A percentile compares a stretch with the other conserved stretches of the same genome.
phyloP scores from a whole-genome alignment of 1,284 basidiomycete species.

The Naganishia liquefaciens region DNA sequence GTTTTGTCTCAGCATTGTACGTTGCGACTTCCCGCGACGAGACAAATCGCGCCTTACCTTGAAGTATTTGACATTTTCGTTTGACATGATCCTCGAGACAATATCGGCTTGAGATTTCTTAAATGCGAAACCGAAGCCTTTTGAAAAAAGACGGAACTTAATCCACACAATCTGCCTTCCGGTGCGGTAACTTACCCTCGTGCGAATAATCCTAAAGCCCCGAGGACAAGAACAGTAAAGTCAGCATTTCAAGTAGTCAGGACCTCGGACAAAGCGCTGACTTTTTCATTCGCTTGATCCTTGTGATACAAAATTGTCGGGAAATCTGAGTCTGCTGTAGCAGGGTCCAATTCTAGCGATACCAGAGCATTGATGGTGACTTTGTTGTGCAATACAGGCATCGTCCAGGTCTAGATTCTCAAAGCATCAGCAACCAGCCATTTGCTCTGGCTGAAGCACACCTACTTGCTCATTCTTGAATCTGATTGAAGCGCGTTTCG shows the following conservation, averaged over 20 bases:
- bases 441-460: neutral
- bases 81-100: conserved; percentile 38
- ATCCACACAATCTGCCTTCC: too few species aligned
- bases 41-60: conserved; percentile 34
- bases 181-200: conserved; percentile 34
- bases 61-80: conserved; percentile 42
- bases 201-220: conserved; percentile 43
- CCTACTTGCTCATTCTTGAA: conserved; percentile 48
- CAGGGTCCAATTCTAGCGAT: conserved; percentile 42
- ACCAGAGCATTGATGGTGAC: conserved; percentile 47
- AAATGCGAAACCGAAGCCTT: conserved; percentile 43
- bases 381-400: conserved; percentile 43
- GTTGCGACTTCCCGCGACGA: neutral
- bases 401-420: conserved; percentile 40
- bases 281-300: conserved; percentile 33
- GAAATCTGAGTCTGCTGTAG: conserved; percentile 46
- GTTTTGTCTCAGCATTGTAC: neutral
- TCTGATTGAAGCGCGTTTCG: neutral
- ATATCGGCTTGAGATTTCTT: conserved; percentile 45
- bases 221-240: conserved; percentile 22
- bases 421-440: neutral
- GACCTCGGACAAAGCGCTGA: neutral
- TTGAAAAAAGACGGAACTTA: neutral
- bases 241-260: neutral
- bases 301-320: conserved; percentile 42